Conservation (phyloP, 2,329 filamentous ascomycete species). For the Fusarium sp. region DNA sequence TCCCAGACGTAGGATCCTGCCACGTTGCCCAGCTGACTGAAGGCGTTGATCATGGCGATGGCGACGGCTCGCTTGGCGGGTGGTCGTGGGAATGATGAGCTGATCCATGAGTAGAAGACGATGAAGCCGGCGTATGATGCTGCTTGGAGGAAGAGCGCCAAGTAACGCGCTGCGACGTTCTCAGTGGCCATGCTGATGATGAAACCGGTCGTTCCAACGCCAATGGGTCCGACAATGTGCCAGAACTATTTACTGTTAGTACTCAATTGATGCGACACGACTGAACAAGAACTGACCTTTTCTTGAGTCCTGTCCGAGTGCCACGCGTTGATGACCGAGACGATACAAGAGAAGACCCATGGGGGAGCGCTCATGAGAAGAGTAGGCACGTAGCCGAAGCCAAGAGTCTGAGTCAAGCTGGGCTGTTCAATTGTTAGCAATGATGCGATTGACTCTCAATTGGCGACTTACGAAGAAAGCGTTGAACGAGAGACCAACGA, state of each 20-base stretch:
- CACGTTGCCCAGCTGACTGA: conserved; percentile 67
- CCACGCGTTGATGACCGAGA: conserved; percentile 67
- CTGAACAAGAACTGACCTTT: conserved; percentile 51
- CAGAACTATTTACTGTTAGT: conserved; percentile 57
- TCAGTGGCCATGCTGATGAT: conserved; percentile 69
- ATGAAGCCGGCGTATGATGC: conserved; percentile 68
- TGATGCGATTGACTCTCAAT: not conserved
- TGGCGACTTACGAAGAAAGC: conserved; percentile 59
- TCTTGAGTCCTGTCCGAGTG: conserved; percentile 66
- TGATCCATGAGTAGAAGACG: conserved; percentile 69
- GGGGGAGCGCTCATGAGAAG: conserved; percentile 68
- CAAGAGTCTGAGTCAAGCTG: conserved; percentile 63
- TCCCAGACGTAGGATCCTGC: conserved; percentile 73
- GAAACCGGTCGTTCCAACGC: conserved; percentile 66
- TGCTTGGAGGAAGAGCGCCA: conserved; percentile 70
- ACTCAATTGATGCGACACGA: not conserved
- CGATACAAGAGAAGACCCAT: conserved; percentile 67
- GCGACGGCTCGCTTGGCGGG: conserved; percentile 71
- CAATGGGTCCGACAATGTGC: conserved; percentile 66
- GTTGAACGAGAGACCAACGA: conserved; percentile 68
- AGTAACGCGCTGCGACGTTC: conserved; percentile 67
- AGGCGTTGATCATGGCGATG: conserved; percentile 70
- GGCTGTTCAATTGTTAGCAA: conserved; percentile 43
- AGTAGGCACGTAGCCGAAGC: conserved; percentile 63
- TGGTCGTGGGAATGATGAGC: conserved; percentile 66